Base-by-base conservation (phyloP, 345 rosid genomes). In the Gossypium australe region DNA sequence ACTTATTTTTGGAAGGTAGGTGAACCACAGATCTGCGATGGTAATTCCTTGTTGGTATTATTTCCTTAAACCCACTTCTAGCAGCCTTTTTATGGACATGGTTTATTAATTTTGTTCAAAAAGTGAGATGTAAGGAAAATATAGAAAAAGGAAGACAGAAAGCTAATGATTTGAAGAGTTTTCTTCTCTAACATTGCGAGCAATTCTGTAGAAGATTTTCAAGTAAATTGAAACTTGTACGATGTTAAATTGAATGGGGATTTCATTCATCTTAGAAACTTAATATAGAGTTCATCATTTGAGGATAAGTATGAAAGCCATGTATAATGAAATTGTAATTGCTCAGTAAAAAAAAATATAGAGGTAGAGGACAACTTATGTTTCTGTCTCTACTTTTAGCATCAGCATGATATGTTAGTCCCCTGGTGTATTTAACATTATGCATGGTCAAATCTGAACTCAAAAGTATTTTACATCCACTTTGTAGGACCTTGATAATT, bases 1-100 rank as follows among this genome's bases (percentile, higher is more conserved):
- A 61, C 85, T 94, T 78, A 73, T 91, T 59, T 83, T 82, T 69
- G 94, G 93, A 86, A 89, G 96, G 98, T 93, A 72, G 81, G 76
- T 16, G 5, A 71, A 34, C 61, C 44, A 14, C 20, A 38, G 13
- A 59, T 43, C 47, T 24, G 52, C 45, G 43, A 62, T 60, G 10
- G 41, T 12, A 43, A 34, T 12, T 29, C n/a, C 45, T 52, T 58
- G 61, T 18, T 18, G 57, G 34, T 24, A 63, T 41, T 64, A 71
- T 64, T 9, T 13, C n/a, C 11, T 8, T 45, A 4, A 43, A 49
- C 51, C 9, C 24, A 24, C 24, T 48, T 49, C 47, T 29, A 13
- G 18, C 56, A 22, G 56, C 38, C 56, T 34, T 34, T 34, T 34
- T 5, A 34, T 34, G 41, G 41, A 34, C 41, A 34, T 34, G 41